Percentiles rank a stretch among this genome's conserved stretches.
phyloP scores from a whole-genome alignment of 2,329 filamentous ascomycete genomes.

The Xylariomycetidae sp. region DNA sequence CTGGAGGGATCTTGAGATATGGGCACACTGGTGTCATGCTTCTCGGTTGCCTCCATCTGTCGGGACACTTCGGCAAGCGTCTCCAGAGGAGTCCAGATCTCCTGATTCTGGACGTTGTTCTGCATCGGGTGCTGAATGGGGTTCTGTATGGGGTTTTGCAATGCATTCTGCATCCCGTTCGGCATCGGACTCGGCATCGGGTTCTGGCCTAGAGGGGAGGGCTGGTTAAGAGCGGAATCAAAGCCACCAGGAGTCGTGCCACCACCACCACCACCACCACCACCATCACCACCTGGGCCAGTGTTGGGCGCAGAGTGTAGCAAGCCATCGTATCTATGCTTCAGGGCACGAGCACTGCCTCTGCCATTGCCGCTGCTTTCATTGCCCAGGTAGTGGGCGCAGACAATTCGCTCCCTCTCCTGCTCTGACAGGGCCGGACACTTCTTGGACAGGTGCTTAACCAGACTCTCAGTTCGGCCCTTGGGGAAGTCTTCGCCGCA shows the following conservation, averaged over 20 bases:
- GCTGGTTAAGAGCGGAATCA: slow-evolving; percentile 4
- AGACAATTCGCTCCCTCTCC: slow-evolving; percentile 68
- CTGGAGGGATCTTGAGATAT: slow-evolving; percentile 13
- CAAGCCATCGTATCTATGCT: slow-evolving; percentile 15
- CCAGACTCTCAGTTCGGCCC: slow-evolving; percentile 77
- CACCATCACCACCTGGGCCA: slow-evolving; percentile 6
- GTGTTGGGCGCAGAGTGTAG: slow-evolving; percentile 26
- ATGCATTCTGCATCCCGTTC: slow-evolving; percentile 12
- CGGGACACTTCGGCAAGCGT: slow-evolving; percentile 84
- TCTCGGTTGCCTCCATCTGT: slow-evolving; percentile 63
- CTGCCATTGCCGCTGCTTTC: slow-evolving; percentile 30
- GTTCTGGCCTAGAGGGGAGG: background rate
- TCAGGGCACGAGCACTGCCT: too few relatives aligned
- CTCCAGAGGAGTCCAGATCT: slow-evolving; percentile 73
- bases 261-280: slow-evolving; percentile 7
- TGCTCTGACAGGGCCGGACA: slow-evolving; percentile 72
- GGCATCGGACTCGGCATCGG: slow-evolving; percentile 1
- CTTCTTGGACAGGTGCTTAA: slow-evolving; percentile 76
- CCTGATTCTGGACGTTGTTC: too few relatives aligned
- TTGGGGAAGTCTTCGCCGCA: slow-evolving; percentile 89
- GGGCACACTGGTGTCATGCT: slow-evolving; percentile 42
- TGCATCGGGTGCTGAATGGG: slow-evolving; percentile 42
- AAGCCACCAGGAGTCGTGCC: slow-evolving; percentile 6
- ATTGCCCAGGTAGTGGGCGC: slow-evolving; percentile 65
- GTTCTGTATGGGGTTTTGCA: slow-evolving; percentile 32